phyloP scores from a whole-genome alignment of 1,139 yeast genomes.

The Entelexis paramagnoliae region DNA sequence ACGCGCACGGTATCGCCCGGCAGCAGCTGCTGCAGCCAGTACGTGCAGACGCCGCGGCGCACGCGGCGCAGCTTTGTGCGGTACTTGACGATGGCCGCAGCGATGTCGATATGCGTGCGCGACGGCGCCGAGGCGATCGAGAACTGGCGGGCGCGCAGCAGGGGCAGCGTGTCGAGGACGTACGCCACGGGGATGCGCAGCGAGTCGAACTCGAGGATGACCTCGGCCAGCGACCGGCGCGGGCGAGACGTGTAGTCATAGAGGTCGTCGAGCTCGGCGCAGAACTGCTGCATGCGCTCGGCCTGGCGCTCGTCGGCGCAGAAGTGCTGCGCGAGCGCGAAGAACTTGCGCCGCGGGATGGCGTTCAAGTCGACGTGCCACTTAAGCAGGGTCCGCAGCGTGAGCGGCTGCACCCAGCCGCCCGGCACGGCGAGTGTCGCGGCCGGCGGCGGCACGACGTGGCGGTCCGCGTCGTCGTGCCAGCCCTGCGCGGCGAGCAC shows the following conservation, averaged over 20 bases:
- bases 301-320: constrained; percentile 54
- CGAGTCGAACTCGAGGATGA: constrained; percentile 66
- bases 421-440: constrained; percentile 35
- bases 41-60: constrained; percentile 75
- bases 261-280: constrained; percentile 60
- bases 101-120: constrained; percentile 24
- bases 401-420: constrained; percentile 48
- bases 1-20: constrained; percentile 45
- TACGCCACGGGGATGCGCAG: constrained; percentile 64
- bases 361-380: constrained; percentile 74
- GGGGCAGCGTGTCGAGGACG: constrained; percentile 66
- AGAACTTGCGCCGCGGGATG: constrained; percentile 77
- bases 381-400: constrained; percentile 61
- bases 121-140: constrained; percentile 54
- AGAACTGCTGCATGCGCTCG: constrained; percentile 67
- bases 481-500: constrained; percentile 65
- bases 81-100: constrained; percentile 79
- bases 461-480: constrained; percentile 50
- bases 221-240: constrained; percentile 75
- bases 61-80: constrained; percentile 66
- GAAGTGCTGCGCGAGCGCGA: constrained; percentile 56
- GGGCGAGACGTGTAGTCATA: constrained; percentile 89
- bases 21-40: constrained; percentile 51
- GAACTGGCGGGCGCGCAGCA: constrained; percentile 67
- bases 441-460: background rate